Conservation (phyloP, 2,329 filamentous ascomycete genomes). For the Cordyceps cicadae region DNA sequence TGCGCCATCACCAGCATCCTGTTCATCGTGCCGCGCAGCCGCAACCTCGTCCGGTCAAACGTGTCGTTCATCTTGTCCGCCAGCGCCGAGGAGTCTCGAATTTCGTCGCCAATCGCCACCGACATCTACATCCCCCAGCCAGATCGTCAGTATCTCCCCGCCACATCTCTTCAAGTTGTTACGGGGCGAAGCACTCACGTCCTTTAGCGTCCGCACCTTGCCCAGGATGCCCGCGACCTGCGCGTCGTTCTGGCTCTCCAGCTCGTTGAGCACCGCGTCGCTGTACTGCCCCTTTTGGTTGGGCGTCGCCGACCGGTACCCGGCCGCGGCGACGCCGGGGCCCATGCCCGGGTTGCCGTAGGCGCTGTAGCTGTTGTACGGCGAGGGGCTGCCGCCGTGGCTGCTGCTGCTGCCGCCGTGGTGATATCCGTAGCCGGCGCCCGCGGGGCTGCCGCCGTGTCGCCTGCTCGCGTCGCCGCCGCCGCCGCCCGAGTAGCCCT, state of each 20-base stretch:
- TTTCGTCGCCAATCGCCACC: slow-evolving; percentile 88
- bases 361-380: slow-evolving; percentile 9
- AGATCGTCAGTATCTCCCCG: neutral
- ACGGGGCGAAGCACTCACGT: slow-evolving; percentile 55
- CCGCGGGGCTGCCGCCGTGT: slow-evolving; percentile 27
- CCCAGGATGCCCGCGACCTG: slow-evolving; percentile 85
- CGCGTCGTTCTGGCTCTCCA: slow-evolving; percentile 91
- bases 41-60: slow-evolving; percentile 76
- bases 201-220: slow-evolving; percentile 83
- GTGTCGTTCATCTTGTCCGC: slow-evolving; percentile 94
- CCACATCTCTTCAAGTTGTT: too few relatives aligned
- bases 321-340: slow-evolving; percentile 10
- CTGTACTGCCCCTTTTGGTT: slow-evolving; percentile 83
- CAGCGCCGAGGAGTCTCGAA: slow-evolving; percentile 77
- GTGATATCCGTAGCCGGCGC: slow-evolving; percentile 33
- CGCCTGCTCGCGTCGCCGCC: slow-evolving; percentile 34
- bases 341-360: slow-evolving; percentile 7
- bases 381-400: neutral
- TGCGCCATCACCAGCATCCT: slow-evolving; percentile 95
- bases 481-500: slow-evolving; percentile 57
- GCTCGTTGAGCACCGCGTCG: slow-evolving; percentile 80
- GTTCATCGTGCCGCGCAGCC: slow-evolving; percentile 88
- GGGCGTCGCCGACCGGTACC: slow-evolving; percentile 59
- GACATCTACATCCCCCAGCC: slow-evolving; percentile 57
- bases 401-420: neutral